A percentile compares a stretch with the other conserved stretches of the same genome.
phyloP scores from a whole-genome alignment of 768 basidiomycete genomes.

The Steccherinum ochraceum region DNA sequence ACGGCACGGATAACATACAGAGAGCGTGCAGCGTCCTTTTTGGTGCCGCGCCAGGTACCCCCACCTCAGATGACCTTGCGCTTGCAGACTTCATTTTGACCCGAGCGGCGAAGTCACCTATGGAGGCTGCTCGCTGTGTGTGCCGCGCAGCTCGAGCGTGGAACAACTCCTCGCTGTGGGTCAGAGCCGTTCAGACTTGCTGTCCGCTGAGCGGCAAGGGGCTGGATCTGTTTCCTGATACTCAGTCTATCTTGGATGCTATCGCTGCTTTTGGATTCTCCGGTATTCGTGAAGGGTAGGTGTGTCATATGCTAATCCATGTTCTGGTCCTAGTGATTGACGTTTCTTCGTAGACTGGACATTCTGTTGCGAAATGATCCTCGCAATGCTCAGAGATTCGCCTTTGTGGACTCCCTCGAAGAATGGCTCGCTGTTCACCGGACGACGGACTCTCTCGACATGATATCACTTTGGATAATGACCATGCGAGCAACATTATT shows the following conservation, averaged over 20 bases:
- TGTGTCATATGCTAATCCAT: too few species aligned
- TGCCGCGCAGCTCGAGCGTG: conserved; percentile 6
- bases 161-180: conserved; percentile 7
- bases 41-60: not conserved
- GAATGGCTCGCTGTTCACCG: not conserved
- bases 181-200: conserved; percentile 7
- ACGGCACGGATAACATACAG: not conserved
- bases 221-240: not conserved
- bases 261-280: not conserved
- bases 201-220: not conserved
- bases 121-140: not conserved
- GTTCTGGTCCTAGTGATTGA: not conserved
- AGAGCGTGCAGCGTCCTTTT: conserved; percentile 5
- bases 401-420: not conserved
- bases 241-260: not conserved
- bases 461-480: not conserved
- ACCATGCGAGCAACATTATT: not conserved
- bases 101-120: not conserved
- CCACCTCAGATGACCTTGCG: not conserved
- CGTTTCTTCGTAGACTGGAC: conserved; percentile 2
- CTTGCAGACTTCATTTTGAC: not conserved
- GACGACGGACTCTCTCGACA: not conserved
- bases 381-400: not conserved
- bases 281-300: not conserved
- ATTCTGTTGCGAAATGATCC: conserved; percentile 2